Percentiles rank a stretch among this genome's conserved stretches.
phyloP scores from a whole-genome alignment of 2,329 filamentous ascomycete genomes.

The Corniculantispora saksenae region DNA sequence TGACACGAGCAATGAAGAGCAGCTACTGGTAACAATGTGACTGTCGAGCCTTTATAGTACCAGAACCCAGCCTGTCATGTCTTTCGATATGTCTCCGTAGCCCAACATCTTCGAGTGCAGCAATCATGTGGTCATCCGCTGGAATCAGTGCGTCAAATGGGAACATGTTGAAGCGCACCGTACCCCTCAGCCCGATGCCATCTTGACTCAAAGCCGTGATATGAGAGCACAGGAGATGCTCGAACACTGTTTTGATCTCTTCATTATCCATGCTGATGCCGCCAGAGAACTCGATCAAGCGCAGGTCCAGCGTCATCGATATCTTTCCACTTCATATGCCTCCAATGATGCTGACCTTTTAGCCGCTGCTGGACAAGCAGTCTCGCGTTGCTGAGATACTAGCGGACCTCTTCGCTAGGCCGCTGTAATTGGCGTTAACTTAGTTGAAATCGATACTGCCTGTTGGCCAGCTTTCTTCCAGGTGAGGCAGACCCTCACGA shows the following conservation, averaged over 20 bases:
- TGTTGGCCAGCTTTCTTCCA: constrained; percentile 2
- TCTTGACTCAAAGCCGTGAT: constrained; percentile 36
- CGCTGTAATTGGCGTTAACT: constrained; percentile 15
- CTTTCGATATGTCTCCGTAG: constrained; percentile 20
- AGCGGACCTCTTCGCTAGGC: background rate
- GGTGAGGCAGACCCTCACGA: background rate
- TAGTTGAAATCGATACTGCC: constrained; percentile 16
- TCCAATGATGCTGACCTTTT: constrained; percentile 26
- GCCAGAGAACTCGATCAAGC: constrained; percentile 24
- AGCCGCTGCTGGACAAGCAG: constrained; percentile 22
- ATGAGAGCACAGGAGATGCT: constrained; percentile 28
- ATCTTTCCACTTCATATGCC: constrained; percentile 24
- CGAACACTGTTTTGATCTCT: constrained; percentile 28
- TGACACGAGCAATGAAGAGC: constrained; percentile 24
- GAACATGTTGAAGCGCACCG: constrained; percentile 20
- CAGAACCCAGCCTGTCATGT: constrained; percentile 21
- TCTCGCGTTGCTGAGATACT: constrained; percentile 17
- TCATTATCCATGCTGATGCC: constrained; percentile 31
- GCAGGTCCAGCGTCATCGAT: constrained; percentile 17
- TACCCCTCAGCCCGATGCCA: constrained; percentile 23
- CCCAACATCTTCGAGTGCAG: constrained; percentile 20
- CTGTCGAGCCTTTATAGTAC: constrained; percentile 14
- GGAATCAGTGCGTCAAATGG: constrained; percentile 4
- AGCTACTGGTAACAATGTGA: constrained; percentile 25
- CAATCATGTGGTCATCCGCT: constrained; percentile 16